Base-by-base conservation (phyloP, 129 eudicot species). In the Apium graveolens region DNA sequence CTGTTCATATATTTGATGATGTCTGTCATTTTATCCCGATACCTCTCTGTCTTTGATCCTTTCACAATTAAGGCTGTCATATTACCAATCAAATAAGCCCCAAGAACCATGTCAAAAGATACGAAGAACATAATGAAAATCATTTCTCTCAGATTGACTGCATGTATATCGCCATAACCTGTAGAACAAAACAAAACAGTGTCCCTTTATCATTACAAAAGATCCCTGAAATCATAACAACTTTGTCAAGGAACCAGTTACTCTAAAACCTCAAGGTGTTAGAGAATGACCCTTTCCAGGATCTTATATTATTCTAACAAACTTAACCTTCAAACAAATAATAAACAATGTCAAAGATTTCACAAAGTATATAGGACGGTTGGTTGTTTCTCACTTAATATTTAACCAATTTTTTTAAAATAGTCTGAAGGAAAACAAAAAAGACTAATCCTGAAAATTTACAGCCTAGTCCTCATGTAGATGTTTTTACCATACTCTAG, bases 141-240 rank as follows among this genome's bases (percentile, higher is more conserved):
- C 99, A 95, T 95, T 78, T 95, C 99, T 55, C 97, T 87, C 86
- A 92, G 24, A 86, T 95, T 95, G 27, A 95, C 97, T 18, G 99
- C 97, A 85, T 95, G 99, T 73, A 95, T 92, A 82, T 95, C 97
- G 16, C 99, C 99, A 81, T 92, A 92, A 81, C 99, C 98, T 93
- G 90, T 68, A 78, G 57, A 44, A 82, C 43, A 41, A 70, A 49
- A 82, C 42, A 41, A 69, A n/a, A n/a, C n/a, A n/a, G 77, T 24
- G 68, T 42, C 55, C 41, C 73, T 48, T 85, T 74, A 83, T 49
- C 63, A 53, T 69, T 32, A 41, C 26, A 10, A 26, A 17, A 24
- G 57, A 49, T 1, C n/a, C 68, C 32, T 60, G 32, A 60, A 41
- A 8, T 71, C 41, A 24, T 20, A 24, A 0, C 12, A 48, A 21